Base-by-base conservation (phyloP, 306 rosid species). In the Corylus americana region DNA sequence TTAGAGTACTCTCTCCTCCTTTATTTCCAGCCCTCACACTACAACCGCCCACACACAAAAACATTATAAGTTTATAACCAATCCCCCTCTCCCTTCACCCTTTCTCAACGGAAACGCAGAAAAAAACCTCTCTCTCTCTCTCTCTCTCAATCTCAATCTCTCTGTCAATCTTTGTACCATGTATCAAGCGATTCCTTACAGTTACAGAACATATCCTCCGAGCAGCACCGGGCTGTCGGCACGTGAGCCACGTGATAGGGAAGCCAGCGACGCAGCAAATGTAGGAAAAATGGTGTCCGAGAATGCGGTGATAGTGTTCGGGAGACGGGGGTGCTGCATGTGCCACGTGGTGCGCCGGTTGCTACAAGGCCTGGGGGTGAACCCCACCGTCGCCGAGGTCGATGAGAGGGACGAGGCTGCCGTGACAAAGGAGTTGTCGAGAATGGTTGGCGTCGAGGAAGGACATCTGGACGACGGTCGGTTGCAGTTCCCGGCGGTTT, bases 111-210 rank as follows among this genome's bases (percentile, higher is more conserved):
- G 4, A 55, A 39, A 39, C 44, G 44, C 5, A 39, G 4, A 42
- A 42, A 6, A 0, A 10, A 85, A 71, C 25, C 73, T 48, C 74
- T 54, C 76, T 17, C 61, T 25, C 59, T 64, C 80, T 51, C 55
- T 73, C 74, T 66, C 75, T 67, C 79, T 74, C 54, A 47, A 62
- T n/a, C 51, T 13, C 79, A 42, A 59, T 14, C 71, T 71, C 51
- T 12, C 45, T 27, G 1, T 17, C 27, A 18, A 11, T 29, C 2
- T 45, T 29, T 55, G 7, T 8, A 68, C 29, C n/a, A 94, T 94
- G 98, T 91, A 93, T 54, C 91, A 94, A 70, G 97, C 98, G 8
- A 92, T 94, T 51, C 98, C 98, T 5, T 88, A 80, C 27, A 76
- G 87, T 67, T 13, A 86, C 62, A 75, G 85, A 70, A 53, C 91